These are phyloP conservation scores for Microbotryum saponariae DNA, from an alignment of 1,284 basidiomycete genomes.

Conservation along the genomic window DNA sequence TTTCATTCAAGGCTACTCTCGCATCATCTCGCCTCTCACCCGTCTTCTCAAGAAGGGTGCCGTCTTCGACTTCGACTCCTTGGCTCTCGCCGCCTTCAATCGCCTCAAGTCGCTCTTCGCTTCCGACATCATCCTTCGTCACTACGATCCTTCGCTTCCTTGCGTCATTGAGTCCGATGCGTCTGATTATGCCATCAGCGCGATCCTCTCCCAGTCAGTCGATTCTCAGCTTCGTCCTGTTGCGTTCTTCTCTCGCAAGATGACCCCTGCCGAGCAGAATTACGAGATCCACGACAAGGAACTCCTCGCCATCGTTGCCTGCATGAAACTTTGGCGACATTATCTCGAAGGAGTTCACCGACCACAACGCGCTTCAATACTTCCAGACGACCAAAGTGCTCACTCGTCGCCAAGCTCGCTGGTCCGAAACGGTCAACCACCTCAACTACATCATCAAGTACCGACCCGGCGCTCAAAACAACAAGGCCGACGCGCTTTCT, in stretches of 20 bases:
- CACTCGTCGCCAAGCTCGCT: conserved; percentile 45
- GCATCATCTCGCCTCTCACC: too few relatives aligned
- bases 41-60: too few relatives aligned
- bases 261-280: conserved; percentile 43
- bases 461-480: conserved; percentile 41
- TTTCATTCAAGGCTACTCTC: too few relatives aligned
- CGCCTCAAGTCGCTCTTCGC: conserved; percentile 40
- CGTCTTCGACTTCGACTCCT: too few relatives aligned
- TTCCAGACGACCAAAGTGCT: conserved; percentile 43
- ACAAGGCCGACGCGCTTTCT: conserved; percentile 45
- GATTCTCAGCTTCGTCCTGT: conserved; percentile 32
- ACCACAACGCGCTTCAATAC: conserved; percentile 48
- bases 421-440: conserved; percentile 41
- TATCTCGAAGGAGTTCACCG: conserved; percentile 37
- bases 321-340: conserved; percentile 40
- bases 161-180: conserved; percentile 38
- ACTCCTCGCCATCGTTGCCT: conserved; percentile 38
- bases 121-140: conserved; percentile 40
- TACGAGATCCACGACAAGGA: conserved; percentile 50
- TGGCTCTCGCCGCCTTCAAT: too few relatives aligned
- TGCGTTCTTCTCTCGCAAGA: conserved; percentile 31
- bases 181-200: conserved; percentile 33
- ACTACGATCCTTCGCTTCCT: conserved; percentile 40
- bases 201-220: conserved; percentile 2
- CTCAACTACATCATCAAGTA: conserved; percentile 45